Evolutionary conservation across 768 basidiomycete genomes (phyloP).

Genomic region (Auriscalpium orientale): DNA sequence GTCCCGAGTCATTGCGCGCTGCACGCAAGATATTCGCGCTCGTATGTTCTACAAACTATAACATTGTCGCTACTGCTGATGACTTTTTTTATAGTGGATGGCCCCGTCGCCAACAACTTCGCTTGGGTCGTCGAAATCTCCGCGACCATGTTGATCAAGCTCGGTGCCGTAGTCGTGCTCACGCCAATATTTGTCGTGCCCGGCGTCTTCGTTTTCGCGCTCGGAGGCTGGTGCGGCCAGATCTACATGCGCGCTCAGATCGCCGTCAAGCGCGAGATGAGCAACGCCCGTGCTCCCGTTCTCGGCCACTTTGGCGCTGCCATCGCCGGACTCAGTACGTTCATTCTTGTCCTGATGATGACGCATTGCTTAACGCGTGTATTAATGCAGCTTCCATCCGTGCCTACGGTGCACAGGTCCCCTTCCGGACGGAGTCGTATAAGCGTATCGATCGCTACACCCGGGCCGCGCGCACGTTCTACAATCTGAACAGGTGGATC

Average conservation of each 20-base stretch:
- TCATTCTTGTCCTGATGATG: neutral
- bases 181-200: slow-evolving; percentile 35
- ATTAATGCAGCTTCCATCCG: slow-evolving; percentile 35
- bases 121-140: slow-evolving; percentile 24
- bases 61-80: neutral
- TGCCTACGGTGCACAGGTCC: slow-evolving; percentile 45
- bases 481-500: slow-evolving; percentile 45
- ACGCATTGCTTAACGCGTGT: neutral
- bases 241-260: slow-evolving; percentile 51
- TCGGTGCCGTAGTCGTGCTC: slow-evolving; percentile 30
- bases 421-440: slow-evolving; percentile 35
- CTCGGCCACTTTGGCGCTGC: slow-evolving; percentile 46
- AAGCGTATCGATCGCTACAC: slow-evolving; percentile 41
- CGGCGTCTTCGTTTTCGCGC: slow-evolving; percentile 24
- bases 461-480: slow-evolving; percentile 34
- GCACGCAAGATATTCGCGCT: slow-evolving; percentile 55
- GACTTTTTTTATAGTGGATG: slow-evolving; percentile 25
- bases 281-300: slow-evolving; percentile 40
- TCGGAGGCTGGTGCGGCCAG: slow-evolving; percentile 38
- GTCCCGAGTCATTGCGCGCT: slow-evolving; percentile 57
- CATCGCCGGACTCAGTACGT: slow-evolving; percentile 39
- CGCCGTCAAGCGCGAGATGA: slow-evolving; percentile 50
- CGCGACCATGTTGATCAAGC: slow-evolving; percentile 27
- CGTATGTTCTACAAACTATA: slow-evolving; percentile 9
- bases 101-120: slow-evolving; percentile 23